Base-by-base conservation (phyloP, 1,284 basidiomycete species). In the Microbotryomycetes sp. region DNA sequence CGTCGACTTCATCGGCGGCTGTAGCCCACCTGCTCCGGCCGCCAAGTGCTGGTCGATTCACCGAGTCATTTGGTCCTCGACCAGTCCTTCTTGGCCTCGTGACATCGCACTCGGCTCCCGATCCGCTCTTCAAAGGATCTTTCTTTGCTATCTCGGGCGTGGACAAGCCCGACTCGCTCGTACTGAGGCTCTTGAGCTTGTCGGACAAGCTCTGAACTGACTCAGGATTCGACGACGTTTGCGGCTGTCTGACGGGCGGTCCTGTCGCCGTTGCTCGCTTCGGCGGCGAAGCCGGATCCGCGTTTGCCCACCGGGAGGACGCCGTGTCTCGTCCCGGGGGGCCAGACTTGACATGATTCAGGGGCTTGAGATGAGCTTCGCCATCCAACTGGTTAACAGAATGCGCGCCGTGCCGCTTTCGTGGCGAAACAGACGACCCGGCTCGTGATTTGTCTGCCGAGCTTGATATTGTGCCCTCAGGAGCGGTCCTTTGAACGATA, bases 21-120 rank as follows among this genome's bases (percentile, higher is more conserved):
- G 23, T 28, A 5, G 58, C 62, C 62, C 62, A 64, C 46, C 53
- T 60, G 3, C 49, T 52, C n/a, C 31, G 28, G 3, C 62, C 62
- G 3, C 62, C 59, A 7, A 64, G 35, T 1, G 51, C 48, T 21
- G 55, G 60, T 5, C 52, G 45, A 27, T 52, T 57, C 29, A 45
- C 31, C 21, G 54, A 26, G 23, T 41, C 27, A 13, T 35, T n/a
- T 28, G 5, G 15, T n/a, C 26, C n/a, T n/a, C n/a, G n/a, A n/a
- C n/a, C n/a, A n/a, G n/a, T n/a, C n/a, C n/a, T n/a, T n/a, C n/a
- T n/a, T n/a, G n/a, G 23, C 11, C 47, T 30, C 18, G 26, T n/a
- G 15, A 31, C 7, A 7, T 24, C 4, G 7, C 45, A 2, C 3
- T 23, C 23, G 4, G 29, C 23, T n/a, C 27, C 21, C 23, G 52